Evolutionary conservation across 139 green algal genomes (phyloP), one percentile per base, ranked within the genome.

Genomic region (Chlorella sorokiniana): DNA sequence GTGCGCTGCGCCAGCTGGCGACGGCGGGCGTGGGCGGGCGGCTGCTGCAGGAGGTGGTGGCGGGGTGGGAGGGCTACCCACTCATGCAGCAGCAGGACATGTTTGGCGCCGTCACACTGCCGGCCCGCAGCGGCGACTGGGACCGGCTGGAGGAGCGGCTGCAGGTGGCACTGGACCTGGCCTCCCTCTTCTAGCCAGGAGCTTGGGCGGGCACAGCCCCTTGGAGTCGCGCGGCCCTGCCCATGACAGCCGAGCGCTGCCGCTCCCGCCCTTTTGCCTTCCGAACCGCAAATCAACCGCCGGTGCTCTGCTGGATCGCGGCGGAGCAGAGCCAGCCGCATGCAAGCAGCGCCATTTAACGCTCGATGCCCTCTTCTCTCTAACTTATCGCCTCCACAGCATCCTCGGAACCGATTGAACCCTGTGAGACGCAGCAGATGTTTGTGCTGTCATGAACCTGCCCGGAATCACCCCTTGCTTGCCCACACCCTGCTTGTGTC

Each of bases 21-120:
- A 52, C 52, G 1, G 37, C 52, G 1, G 72, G 72, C 33, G 20
- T 31, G 72, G 72, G 72, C 51, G 72, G 72, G 23, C 22, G 14
- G 33, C 51, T 79, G 72, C 72, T 79, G 51, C 52, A 79, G 73
- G 73, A 79, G 38, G 52, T 79, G 73, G 73, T 54, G 73, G 27
- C 37, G 5, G 40, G 37, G 3, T 79, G 73, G 73, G 51, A 11
- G 8, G 23, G 25, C 52, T 79, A 79, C 73, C 38, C 54, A 7
- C 54, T 69, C 52, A 37, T 69, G 73, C 54, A 69, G 73, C 73
- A 79, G 73, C 54, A 69, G 54, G 73, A 79, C 52, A 11, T 79
- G 52, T 79, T 69, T 51, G 40, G 38, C 38, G 73, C 54, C 25
- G 33, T 79, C 10, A 27, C 38, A 25, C 38, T 45, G 54, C 52